Evolutionary conservation across 768 basidiomycete species (phyloP).

Genomic region (Kwoniella shandongensis): DNA sequence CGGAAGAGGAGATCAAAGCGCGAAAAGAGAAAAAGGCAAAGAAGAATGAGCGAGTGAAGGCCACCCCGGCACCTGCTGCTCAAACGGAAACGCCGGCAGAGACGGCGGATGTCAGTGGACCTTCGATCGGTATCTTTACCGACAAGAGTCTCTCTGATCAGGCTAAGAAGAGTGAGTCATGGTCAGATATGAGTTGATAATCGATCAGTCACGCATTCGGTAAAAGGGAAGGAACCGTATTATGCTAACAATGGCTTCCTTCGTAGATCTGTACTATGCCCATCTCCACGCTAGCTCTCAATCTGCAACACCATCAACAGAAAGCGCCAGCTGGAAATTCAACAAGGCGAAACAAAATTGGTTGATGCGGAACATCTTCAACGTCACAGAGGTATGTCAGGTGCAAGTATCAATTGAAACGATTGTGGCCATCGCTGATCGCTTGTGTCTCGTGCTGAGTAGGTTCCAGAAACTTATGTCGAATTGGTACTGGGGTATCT

Average conservation of each 20-base stretch:
- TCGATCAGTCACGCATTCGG: too few relatives aligned
- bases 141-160: conserved; percentile 34
- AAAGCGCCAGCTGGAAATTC: conserved; percentile 39
- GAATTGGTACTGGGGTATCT: conserved; percentile 40
- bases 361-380: conserved; percentile 37
- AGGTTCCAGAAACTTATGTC: conserved; percentile 39
- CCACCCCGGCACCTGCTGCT: not conserved
- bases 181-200: too few relatives aligned
- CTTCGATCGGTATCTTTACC: conserved; percentile 8
- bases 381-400: conserved; percentile 28
- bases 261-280: conserved; percentile 32
- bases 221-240: too few relatives aligned
- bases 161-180: conserved; percentile 37
- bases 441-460: not conserved
- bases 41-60: not conserved
- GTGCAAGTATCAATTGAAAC: not conserved
- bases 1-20: conserved; percentile 6
- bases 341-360: conserved; percentile 47
- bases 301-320: conserved; percentile 1
- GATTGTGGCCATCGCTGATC: conserved; percentile 1
- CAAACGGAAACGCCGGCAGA: not conserved
- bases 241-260: too few relatives aligned
- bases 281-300: conserved; percentile 8
- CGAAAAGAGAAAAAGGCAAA: conserved; percentile 8
- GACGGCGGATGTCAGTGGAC: not conserved